These are phyloP conservation scores for Globisporangium abappressorium DNA, from an alignment of 352 stramenopile species.

Conservation along the genomic window DNA sequence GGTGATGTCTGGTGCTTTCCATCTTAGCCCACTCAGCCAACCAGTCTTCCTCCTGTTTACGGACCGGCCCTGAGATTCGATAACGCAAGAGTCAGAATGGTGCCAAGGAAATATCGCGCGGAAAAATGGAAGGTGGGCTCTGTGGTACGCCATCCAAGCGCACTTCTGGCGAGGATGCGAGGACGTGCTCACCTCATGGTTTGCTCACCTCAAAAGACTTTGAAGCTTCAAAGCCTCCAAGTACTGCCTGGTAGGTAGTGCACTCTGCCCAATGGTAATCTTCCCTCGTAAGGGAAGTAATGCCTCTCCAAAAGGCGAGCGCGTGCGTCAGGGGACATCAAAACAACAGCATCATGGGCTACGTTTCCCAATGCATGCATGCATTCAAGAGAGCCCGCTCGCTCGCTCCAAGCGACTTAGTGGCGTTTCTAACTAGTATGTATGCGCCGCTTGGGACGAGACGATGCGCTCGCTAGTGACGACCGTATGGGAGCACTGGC, in stretches of 20 bases:
- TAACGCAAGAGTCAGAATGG: constrained; percentile 5
- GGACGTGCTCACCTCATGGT: too few relatives aligned
- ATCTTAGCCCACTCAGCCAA: background rate
- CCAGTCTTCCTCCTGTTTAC: background rate
- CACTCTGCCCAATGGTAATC: background rate
- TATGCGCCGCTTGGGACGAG: background rate
- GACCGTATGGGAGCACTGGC: background rate
- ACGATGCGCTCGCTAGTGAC: background rate
- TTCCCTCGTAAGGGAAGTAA: background rate
- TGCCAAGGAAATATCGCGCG: background rate
- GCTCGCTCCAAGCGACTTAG: background rate
- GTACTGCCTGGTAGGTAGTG: background rate
- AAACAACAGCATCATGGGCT: background rate
- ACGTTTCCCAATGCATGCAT: background rate
- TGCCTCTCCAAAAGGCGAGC: background rate
- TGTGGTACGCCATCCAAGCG: constrained; percentile 7
- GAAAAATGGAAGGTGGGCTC: constrained; percentile 12
- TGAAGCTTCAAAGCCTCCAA: background rate
- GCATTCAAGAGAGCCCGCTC: background rate
- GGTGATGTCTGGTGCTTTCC: background rate
- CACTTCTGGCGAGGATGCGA: background rate
- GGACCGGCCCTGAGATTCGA: background rate
- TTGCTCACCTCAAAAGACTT: background rate
- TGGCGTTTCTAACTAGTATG: background rate
- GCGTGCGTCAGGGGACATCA: background rate